A percentile compares a stretch with the other conserved stretches of the same genome.
phyloP scores from a whole-genome alignment of 495 filamentous ascomycete species.

The Niebla homalea region DNA sequence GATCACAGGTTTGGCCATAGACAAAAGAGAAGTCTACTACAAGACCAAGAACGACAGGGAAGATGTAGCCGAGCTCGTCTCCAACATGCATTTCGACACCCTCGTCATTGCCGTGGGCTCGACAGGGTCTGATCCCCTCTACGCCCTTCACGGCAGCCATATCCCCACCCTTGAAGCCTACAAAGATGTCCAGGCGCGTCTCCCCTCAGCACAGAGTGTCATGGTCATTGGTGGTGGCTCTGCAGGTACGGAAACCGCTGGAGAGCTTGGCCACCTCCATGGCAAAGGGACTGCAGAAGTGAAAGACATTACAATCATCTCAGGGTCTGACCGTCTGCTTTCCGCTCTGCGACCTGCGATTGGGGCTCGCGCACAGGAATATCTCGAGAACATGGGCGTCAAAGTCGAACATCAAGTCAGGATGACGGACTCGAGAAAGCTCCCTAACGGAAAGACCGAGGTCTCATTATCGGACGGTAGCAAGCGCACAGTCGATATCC shows the following conservation, averaged over 20 bases:
- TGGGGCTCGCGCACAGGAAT: constrained; percentile 23
- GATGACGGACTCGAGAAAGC: constrained; percentile 17
- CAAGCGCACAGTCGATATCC: constrained; percentile 31
- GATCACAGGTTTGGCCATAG: constrained; percentile 16
- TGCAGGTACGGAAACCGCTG: constrained; percentile 19
- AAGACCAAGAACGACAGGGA: constrained; percentile 10
- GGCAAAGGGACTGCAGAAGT: constrained; percentile 22
- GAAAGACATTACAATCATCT: constrained; percentile 35
- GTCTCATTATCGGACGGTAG: constrained; percentile 12
- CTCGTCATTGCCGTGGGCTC: constrained; percentile 28
- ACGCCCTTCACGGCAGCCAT: constrained; percentile 20
- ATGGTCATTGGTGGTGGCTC: constrained; percentile 19
- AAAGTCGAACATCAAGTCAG: constrained; percentile 26
- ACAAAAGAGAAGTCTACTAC: constrained; percentile 17
- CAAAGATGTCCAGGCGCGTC: constrained; percentile 12
- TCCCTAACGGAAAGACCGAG: constrained; percentile 3
- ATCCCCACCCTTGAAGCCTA: constrained; percentile 16
- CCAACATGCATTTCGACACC: constrained; percentile 20
- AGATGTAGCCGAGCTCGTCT: background rate
- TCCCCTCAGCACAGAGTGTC: constrained; percentile 14
- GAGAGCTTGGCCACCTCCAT: constrained; percentile 11
- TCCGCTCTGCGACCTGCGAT: constrained; percentile 20
- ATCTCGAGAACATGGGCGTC: constrained; percentile 40
- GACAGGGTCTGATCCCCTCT: constrained; percentile 13
- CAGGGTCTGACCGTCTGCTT: constrained; percentile 28